phyloP scores from a whole-genome alignment of 2,329 filamentous ascomycete species.

The Meredithiella fracta region DNA sequence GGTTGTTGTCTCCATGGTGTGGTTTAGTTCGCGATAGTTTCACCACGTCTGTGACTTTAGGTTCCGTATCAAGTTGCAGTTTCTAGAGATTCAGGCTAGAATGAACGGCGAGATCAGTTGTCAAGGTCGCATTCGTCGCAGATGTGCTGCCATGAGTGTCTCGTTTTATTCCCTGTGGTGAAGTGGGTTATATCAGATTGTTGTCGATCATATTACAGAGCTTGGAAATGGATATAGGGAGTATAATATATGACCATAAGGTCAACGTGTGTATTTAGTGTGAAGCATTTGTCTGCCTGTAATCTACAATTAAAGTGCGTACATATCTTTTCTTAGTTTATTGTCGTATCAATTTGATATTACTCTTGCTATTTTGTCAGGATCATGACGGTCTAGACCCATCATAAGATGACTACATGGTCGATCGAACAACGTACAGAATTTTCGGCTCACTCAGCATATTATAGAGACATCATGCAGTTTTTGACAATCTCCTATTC shows the following conservation, averaged over 20 bases:
- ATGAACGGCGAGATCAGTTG: background rate
- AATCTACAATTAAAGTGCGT: no score
- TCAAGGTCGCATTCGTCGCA: background rate
- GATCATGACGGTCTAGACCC: no score
- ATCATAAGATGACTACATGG: background rate
- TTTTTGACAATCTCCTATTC: no score
- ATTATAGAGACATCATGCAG: no score
- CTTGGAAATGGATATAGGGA: no score
- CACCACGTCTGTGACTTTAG: background rate
- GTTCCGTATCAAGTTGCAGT: background rate
- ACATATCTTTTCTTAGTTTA: no score
- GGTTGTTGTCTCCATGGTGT: background rate
- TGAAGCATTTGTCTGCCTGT: no score
- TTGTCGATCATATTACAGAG: background rate
- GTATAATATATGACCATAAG: no score
- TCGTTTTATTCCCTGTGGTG: background rate
- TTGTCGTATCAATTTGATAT: no score
- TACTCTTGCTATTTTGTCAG: no score
- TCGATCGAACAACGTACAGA: background rate
- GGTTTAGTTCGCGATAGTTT: background rate
- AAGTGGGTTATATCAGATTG: background rate
- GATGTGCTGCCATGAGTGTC: background rate
- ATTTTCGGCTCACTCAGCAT: background rate
- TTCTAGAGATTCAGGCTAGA: background rate
- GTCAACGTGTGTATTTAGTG: no score